Evolutionary conservation across 495 filamentous ascomycete species (phyloP).

Genomic region (Collariella sp.): DNA sequence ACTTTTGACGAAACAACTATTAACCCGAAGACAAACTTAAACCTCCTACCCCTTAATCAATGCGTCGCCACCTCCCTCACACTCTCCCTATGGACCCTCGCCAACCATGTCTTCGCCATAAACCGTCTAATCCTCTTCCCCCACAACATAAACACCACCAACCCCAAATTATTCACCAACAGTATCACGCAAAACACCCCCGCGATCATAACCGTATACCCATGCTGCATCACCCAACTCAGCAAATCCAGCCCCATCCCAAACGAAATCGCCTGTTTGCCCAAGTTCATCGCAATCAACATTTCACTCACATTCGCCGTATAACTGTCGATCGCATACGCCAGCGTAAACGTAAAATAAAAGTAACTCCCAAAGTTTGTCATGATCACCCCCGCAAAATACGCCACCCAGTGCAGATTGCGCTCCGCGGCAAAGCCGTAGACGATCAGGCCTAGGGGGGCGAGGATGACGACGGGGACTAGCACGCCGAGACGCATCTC

Average conservation of each 20-base stretch:
- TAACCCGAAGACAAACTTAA: not conserved
- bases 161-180: slow-evolving; percentile 47
- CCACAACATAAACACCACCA: slow-evolving; percentile 49
- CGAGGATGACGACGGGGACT: slow-evolving; percentile 45
- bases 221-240: slow-evolving; percentile 47
- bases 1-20: no score
- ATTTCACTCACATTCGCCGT: slow-evolving; percentile 52
- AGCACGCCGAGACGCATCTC: slow-evolving; percentile 54
- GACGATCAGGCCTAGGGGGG: slow-evolving; percentile 46
- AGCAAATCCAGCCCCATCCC: slow-evolving; percentile 52
- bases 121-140: slow-evolving; percentile 48
- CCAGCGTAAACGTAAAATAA: slow-evolving; percentile 53
- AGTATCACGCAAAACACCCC: slow-evolving; percentile 49
- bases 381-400: slow-evolving; percentile 47
- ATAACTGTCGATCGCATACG: slow-evolving; percentile 52
- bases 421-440: slow-evolving; percentile 48
- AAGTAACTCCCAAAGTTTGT: slow-evolving; percentile 46
- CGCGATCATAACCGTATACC: slow-evolving; percentile 50
- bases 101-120: slow-evolving; percentile 46
- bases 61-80: slow-evolving; percentile 9
- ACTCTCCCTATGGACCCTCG: slow-evolving; percentile 21
- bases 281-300: slow-evolving; percentile 60
- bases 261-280: slow-evolving; percentile 57
- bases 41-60: not conserved
- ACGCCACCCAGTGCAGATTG: slow-evolving; percentile 48